Evolutionary conservation across 805 yeast genomes (phyloP).

Genomic region (Kuraishia capsulata): DNA sequence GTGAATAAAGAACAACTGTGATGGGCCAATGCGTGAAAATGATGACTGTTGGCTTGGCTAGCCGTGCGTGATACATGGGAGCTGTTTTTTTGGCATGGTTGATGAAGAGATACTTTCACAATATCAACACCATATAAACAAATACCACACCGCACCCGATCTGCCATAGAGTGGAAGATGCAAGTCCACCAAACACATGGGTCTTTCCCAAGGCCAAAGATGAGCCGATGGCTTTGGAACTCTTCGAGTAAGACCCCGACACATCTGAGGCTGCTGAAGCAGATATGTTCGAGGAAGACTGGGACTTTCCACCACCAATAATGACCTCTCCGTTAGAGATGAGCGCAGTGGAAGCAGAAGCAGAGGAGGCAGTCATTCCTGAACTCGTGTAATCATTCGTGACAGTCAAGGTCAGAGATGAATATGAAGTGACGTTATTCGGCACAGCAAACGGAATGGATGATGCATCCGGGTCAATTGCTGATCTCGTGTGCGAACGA

Average conservation of each 20-base stretch:
- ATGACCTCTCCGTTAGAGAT: slow-evolving; percentile 22
- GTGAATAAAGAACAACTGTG: too few relatives aligned
- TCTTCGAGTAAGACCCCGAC: background rate
- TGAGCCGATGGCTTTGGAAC: background rate
- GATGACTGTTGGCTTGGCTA: too few relatives aligned
- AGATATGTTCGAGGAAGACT: background rate
- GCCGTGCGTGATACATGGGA: too few relatives aligned
- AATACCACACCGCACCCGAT: too few relatives aligned
- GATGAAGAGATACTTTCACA: too few relatives aligned
- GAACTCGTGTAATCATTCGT: background rate
- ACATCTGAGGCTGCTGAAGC: background rate
- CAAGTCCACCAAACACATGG: too few relatives aligned
- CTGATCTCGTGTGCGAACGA: background rate
- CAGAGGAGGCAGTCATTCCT: background rate
- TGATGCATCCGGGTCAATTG: background rate
- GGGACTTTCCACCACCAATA: slow-evolving; percentile 8
- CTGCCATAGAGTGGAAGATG: too few relatives aligned
- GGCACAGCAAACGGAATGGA: slow-evolving; percentile 20
- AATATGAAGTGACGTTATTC: slow-evolving; percentile 14
- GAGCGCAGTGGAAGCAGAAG: slow-evolving; percentile 8
- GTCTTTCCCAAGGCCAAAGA: too few relatives aligned
- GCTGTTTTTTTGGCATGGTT: too few relatives aligned
- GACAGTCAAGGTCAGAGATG: slow-evolving; percentile 17
- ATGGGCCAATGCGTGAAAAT: too few relatives aligned
- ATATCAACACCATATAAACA: too few relatives aligned